Base-by-base conservation (phyloP, 345 rosid genomes). In the Populus euphratica region DNA sequence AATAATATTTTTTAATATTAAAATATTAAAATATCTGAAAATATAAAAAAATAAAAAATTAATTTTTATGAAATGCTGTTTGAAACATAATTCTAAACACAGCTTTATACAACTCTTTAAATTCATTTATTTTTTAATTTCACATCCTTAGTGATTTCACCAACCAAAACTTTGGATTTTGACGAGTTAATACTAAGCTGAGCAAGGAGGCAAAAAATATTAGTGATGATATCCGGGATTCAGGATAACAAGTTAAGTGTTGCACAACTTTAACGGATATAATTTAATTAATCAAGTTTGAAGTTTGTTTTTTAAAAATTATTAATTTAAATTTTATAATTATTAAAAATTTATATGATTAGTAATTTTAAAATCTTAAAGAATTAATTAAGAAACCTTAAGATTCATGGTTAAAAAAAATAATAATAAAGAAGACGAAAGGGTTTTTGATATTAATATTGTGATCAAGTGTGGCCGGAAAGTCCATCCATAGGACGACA, bases 361-460 rank as follows among this genome's bases (percentile, higher is more conserved):
- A 0, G 4, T 4, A 33, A 33, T 0, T 33, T 33, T 0, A 33
- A 0, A 0, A 4, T 31, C 0, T 33, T 0, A 33, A 0, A 4
- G 0, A 0, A 33, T 33, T 33, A 33, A 33, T 33, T 4, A 0
- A 33, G 5, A 0, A 4, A 4, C 5, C 5, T 33, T 0, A 4
- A 33, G 0, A 33, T 8, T 0, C 0, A 39, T 10, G 43, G 1
- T 39, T 8, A 39, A 9, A 41, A 39, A 8, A 41, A 56, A 3
- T 56, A 56, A 27, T 27, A 27, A 27, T 27, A 27, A 27, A 27
- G 29, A 27, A 27, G 29, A 27, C 1, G 29, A 27, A 0, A 27
- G 13, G 23, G 27, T 13, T 38, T 21, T 9, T 68, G 16, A 1
- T 56, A 21, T 7, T n/a, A 35, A 8, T 4, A 2, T 20, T 18